These are phyloP conservation scores for Tetrahymena borealis DNA, from an alignment of 73 alveolate species.

Conservation along the genomic window DNA sequence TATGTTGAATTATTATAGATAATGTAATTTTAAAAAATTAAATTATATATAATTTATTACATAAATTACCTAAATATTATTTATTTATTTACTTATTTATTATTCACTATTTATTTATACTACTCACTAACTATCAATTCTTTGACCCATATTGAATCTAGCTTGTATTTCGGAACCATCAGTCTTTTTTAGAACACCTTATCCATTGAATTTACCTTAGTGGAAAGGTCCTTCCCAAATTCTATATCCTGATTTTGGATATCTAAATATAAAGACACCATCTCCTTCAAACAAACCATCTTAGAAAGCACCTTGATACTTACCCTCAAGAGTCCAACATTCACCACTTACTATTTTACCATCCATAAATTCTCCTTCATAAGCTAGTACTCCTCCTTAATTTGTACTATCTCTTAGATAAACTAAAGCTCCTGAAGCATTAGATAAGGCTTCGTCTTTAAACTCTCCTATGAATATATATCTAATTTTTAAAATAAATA, in stretches of 20 bases:
- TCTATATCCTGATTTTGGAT: not conserved
- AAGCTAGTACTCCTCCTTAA: not conserved
- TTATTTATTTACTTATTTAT: no score
- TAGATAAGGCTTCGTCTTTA: not conserved
- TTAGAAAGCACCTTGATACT: not conserved
- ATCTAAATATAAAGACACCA: not conserved
- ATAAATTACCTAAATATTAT: no score
- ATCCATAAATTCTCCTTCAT: not conserved
- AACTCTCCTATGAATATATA: not conserved
- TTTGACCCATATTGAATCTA: not conserved
- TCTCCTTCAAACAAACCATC: not conserved
- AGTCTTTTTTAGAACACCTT: not conserved
- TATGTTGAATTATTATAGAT: no score
- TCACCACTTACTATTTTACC: not conserved
- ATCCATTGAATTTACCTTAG: not conserved
- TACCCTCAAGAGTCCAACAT: not conserved
- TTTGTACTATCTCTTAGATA: not conserved
- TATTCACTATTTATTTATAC: no score
- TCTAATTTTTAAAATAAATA: not conserved
- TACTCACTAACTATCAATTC: not conserved
- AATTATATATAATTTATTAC: no score
- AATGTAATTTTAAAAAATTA: no score
- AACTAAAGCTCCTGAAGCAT: not conserved
- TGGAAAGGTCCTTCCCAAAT: constrained; percentile 3
- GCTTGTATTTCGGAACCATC: not conserved